Percentiles rank a stretch among this genome's conserved stretches.
Conservation (phyloP, 148 eudicot genomes). For the Rhododendron ovatum region DNA sequence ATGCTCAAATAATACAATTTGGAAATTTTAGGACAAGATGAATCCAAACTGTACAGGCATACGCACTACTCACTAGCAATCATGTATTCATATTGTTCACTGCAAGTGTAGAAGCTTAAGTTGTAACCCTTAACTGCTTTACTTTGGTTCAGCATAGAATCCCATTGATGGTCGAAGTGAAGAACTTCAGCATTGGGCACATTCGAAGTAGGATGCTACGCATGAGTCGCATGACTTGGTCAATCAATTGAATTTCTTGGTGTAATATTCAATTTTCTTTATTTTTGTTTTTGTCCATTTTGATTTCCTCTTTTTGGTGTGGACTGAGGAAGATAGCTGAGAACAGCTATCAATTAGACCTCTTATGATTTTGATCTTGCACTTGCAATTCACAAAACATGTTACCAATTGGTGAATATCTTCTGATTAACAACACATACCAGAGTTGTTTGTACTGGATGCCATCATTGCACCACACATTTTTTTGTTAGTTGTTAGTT, state of each 20-base stretch:
- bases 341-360: background rate
- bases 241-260: background rate
- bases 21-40: constrained; percentile 1
- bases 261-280: background rate
- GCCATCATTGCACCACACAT: background rate
- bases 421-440: background rate
- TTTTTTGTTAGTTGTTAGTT: background rate
- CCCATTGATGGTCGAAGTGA: background rate
- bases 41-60: background rate
- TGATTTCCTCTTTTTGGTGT: background rate
- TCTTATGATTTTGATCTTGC: background rate
- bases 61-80: background rate
- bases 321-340: background rate
- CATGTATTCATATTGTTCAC: background rate
- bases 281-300: background rate
- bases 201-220: background rate
- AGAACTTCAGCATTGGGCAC: background rate
- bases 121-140: background rate
- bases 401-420: background rate
- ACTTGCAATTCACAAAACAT: background rate
- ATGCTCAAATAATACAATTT: background rate
- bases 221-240: background rate
- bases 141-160: background rate
- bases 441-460: background rate
- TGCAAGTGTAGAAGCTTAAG: background rate